These are phyloP conservation scores for Schoenoplectus triqueter DNA, from an alignment of 202 grass and related monocot genomes.

Conservation along the genomic window DNA sequence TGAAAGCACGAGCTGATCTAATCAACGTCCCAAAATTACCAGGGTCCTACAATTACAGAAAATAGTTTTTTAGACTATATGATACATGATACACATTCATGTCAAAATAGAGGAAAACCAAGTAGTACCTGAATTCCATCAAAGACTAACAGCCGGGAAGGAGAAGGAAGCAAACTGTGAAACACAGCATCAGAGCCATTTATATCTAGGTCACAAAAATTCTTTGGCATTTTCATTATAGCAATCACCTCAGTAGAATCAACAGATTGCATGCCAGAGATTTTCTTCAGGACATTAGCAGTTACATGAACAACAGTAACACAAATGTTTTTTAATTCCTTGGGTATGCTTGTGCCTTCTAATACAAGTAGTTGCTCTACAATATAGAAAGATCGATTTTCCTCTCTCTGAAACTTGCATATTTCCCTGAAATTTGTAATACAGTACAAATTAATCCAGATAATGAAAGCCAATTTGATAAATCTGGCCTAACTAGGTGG, in stretches of 20 bases:
- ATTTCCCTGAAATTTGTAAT: conserved; percentile 57
- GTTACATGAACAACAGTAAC: conserved; percentile 56
- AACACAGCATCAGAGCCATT: conserved; percentile 39
- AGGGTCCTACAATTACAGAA: conserved; percentile 61
- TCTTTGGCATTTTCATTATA: conserved; percentile 73
- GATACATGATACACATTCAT: background rate
- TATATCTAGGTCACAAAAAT: conserved; percentile 50
- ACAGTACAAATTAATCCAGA: background rate
- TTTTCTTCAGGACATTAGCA: conserved; percentile 76
- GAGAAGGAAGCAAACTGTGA: conserved; percentile 52
- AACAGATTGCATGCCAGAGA: conserved; percentile 82
- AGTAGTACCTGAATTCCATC: conserved; percentile 85
- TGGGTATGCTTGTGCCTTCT: conserved; percentile 51
- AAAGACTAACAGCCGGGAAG: conserved; percentile 74
- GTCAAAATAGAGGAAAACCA: background rate
- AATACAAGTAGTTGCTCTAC: conserved; percentile 67
- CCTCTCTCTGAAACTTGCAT: conserved; percentile 47
- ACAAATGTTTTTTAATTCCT: conserved; percentile 43
- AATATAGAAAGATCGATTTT: conserved; percentile 29
- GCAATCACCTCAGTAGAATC: conserved; percentile 84
- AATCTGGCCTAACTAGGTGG: background rate
- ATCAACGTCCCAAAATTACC: conserved; percentile 93
- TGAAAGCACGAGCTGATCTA: conserved; percentile 90
- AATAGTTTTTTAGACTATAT: conserved; percentile 23
- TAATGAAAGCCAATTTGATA: background rate